phyloP scores from a whole-genome alignment of 2,329 filamentous ascomycete species.

The Trichoderma citrinoviride region DNA sequence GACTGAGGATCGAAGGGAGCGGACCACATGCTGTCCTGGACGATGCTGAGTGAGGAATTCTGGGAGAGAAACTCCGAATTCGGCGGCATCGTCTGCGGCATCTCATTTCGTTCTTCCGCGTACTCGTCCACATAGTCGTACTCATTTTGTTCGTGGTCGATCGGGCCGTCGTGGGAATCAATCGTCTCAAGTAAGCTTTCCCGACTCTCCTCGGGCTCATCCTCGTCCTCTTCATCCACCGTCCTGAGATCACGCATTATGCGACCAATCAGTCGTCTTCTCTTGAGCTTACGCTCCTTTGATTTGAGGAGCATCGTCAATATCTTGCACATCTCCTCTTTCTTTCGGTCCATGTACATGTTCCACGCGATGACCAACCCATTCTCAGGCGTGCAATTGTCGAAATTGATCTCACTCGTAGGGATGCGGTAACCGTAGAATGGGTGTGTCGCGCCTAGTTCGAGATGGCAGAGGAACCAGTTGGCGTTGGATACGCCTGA shows the following conservation, averaged over 20 bases:
- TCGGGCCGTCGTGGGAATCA: not conserved
- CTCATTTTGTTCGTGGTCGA: not conserved
- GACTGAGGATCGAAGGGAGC: not conserved
- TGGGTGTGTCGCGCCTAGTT: slow-evolving; percentile 19
- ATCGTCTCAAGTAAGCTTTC: not conserved
- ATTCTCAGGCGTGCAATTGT: not conserved
- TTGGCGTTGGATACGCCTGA: slow-evolving; percentile 17
- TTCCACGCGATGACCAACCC: slow-evolving; percentile 18
- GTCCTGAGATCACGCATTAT: slow-evolving; percentile 7
- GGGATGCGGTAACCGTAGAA: slow-evolving; percentile 22
- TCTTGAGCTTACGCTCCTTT: slow-evolving; percentile 14
- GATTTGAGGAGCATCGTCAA: slow-evolving; percentile 1
- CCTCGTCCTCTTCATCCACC: not conserved
- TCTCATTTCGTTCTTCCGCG: not conserved
- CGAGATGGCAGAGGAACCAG: slow-evolving; percentile 22
- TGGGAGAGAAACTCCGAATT: not conserved
- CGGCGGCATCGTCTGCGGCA: not conserved
- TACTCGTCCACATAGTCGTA: not conserved
- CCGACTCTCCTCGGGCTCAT: not conserved
- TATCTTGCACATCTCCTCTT: slow-evolving; percentile 21
- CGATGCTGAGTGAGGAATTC: not conserved
- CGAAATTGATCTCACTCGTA: slow-evolving; percentile 21
- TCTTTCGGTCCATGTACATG: slow-evolving; percentile 22
- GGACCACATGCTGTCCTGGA: slow-evolving; percentile 9
- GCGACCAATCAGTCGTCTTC: not conserved